Evolutionary conservation across 2,329 filamentous ascomycete genomes (phyloP).

Genomic region (Aspergillus terreus): DNA sequence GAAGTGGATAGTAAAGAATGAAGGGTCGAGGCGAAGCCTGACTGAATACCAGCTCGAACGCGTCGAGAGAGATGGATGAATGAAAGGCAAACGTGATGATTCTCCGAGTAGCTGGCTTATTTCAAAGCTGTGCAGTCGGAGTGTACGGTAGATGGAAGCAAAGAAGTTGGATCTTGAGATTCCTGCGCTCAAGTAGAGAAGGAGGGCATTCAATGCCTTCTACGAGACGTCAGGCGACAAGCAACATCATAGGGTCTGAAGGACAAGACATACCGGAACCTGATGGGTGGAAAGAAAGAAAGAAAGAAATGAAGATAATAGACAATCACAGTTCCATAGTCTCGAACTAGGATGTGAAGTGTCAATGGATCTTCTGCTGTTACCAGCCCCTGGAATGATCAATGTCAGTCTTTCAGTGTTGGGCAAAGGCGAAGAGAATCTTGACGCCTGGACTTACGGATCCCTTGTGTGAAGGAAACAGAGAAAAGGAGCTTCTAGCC

Average conservation of each 20-base stretch:
- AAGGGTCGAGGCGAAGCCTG: neutral
- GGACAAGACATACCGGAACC: slow-evolving; percentile 16
- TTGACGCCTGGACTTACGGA: slow-evolving; percentile 17
- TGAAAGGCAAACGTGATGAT: slow-evolving; percentile 3
- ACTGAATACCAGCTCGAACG: slow-evolving; percentile 11
- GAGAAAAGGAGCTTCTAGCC: slow-evolving; percentile 28
- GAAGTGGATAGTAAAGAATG: neutral
- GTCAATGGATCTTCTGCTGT: slow-evolving; percentile 12
- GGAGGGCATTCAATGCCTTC: slow-evolving; percentile 33
- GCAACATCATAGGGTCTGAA: slow-evolving; percentile 1
- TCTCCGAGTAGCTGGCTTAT: slow-evolving; percentile 1
- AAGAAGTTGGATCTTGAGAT: slow-evolving; percentile 14
- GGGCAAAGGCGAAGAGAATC: too few species aligned
- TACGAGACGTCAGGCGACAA: slow-evolving; percentile 6
- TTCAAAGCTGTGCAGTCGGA: neutral
- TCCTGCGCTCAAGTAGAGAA: slow-evolving; percentile 18
- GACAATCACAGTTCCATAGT: slow-evolving; percentile 17
- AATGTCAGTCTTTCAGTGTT: slow-evolving; percentile 8
- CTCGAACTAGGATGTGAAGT: slow-evolving; percentile 23
- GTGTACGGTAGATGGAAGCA: slow-evolving; percentile 2
- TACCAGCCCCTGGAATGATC: slow-evolving; percentile 11
- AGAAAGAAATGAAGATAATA: slow-evolving; percentile 19
- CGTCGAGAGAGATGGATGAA: slow-evolving; percentile 7
- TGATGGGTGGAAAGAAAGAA: slow-evolving; percentile 13
- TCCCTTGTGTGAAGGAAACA: slow-evolving; percentile 4